Percentiles rank a stretch among this genome's conserved stretches.
phyloP scores from a whole-genome alignment of 2,329 filamentous ascomycete species.

The Claviceps arundinis region DNA sequence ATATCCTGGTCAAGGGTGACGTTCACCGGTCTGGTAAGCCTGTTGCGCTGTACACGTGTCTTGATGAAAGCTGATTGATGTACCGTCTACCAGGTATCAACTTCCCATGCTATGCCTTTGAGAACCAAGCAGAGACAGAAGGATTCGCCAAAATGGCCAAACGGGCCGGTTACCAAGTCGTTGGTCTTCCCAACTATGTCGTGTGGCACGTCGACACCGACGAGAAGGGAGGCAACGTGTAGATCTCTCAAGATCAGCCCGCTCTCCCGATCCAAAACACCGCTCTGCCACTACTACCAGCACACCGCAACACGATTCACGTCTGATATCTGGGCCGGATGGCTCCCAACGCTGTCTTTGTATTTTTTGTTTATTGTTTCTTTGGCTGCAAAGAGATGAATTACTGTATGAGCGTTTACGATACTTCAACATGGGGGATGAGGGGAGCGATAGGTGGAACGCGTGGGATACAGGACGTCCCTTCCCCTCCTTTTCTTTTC shows the following conservation, averaged over 20 bases:
- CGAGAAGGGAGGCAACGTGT: slow-evolving; percentile 76
- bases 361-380: slow-evolving; percentile 7
- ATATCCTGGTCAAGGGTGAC: slow-evolving; percentile 94
- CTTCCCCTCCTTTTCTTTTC: background rate
- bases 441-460: background rate
- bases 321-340: slow-evolving; percentile 12
- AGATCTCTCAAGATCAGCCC: slow-evolving; percentile 6
- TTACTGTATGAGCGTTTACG: slow-evolving; percentile 15
- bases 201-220: slow-evolving; percentile 98
- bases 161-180: slow-evolving; percentile 81
- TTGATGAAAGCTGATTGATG: slow-evolving; percentile 12
- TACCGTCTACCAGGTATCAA: slow-evolving; percentile 61
- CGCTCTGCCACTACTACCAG: background rate
- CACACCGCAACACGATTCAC: slow-evolving; percentile 8
- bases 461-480: background rate
- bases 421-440: slow-evolving; percentile 7
- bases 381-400: slow-evolving; percentile 7
- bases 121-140: slow-evolving; percentile 98
- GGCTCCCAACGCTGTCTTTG: slow-evolving; percentile 9
- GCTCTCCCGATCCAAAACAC: background rate
- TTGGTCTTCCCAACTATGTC: slow-evolving; percentile 90
- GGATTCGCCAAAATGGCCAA: slow-evolving; percentile 99
- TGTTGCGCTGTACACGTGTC: slow-evolving; percentile 13
- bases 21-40: slow-evolving; percentile 76
- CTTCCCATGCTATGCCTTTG: slow-evolving; percentile 91